A percentile compares a stretch with the other conserved stretches of the same genome.
Evolutionary conservation across 2,329 filamentous ascomycete genomes (phyloP).

Genomic region (Colletotrichum sp.): DNA sequence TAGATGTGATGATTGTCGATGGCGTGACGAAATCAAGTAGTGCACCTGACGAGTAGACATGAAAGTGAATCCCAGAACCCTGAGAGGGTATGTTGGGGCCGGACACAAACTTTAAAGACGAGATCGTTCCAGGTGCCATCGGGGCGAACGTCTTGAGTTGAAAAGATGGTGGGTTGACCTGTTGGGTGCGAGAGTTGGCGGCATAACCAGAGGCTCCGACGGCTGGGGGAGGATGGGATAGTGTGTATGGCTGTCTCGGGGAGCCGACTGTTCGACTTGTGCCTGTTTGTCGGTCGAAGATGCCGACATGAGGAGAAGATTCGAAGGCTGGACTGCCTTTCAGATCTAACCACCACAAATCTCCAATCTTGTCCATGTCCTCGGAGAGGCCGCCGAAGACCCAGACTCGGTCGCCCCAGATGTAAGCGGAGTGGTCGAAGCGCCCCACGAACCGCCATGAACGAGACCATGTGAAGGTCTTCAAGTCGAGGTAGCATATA

Average conservation of each 20-base stretch:
- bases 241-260: conserved; percentile 56
- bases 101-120: conserved; percentile 86
- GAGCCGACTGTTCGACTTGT: conserved; percentile 50
- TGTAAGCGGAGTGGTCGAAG: conserved; percentile 94
- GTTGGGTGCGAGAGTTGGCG: conserved; percentile 70
- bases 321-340: conserved; percentile 89
- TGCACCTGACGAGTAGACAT: conserved; percentile 91
- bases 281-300: conserved; percentile 51
- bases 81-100: conserved; percentile 87
- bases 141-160: conserved; percentile 78
- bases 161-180: conserved; percentile 70
- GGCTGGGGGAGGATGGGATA: conserved; percentile 49
- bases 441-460: conserved; percentile 94
- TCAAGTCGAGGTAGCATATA: conserved; percentile 94
- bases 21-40: conserved; percentile 95
- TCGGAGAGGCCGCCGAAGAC: conserved; percentile 94
- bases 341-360: conserved; percentile 97
- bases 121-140: conserved; percentile 86
- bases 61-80: conserved; percentile 91
- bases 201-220: conserved; percentile 69
- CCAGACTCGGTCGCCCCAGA: conserved; percentile 92
- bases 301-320: conserved; percentile 63
- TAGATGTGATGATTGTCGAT: conserved; percentile 82
- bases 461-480: conserved; percentile 97
- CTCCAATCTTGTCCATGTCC: conserved; percentile 95